Conservation (phyloP, 2,329 filamentous ascomycete genomes). For the Arachnopeziza araneosa region DNA sequence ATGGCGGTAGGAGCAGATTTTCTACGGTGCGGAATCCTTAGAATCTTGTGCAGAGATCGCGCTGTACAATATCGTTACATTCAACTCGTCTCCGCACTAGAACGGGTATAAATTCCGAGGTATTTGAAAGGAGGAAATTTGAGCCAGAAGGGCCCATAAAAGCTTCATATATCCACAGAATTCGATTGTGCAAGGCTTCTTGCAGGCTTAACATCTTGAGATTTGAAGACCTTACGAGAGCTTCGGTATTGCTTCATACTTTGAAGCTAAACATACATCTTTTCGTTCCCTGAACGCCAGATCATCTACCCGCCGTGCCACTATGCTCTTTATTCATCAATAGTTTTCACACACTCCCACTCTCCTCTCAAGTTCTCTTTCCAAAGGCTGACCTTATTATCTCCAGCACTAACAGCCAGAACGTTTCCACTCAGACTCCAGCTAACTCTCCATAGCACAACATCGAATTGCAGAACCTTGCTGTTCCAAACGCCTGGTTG, state of each 20-base stretch:
- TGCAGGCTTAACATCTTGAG: not conserved
- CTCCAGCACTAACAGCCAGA: conserved; percentile 83
- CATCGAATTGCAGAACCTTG: conserved; percentile 82
- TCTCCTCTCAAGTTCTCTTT: conserved; percentile 96
- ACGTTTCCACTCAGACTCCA: conserved; percentile 98
- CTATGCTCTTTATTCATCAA: conserved; percentile 65
- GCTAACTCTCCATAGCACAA: conserved; percentile 90
- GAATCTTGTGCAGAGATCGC: too few species aligned
- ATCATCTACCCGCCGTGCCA: too few species aligned
- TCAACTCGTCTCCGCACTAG: too few species aligned
- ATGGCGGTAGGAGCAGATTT: too few species aligned
- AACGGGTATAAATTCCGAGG: too few species aligned
- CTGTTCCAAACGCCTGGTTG: conserved; percentile 71
- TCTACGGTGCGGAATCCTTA: too few species aligned
- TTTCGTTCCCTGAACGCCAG: not conserved
- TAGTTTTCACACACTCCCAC: conserved; percentile 96
- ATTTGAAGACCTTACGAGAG: too few species aligned
- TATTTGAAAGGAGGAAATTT: too few species aligned
- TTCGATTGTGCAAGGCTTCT: not conserved
- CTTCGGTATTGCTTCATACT: not conserved
- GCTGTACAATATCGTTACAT: too few species aligned
- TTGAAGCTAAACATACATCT: not conserved
- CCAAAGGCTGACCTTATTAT: conserved; percentile 97
- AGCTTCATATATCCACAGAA: too few species aligned
- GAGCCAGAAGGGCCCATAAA: too few species aligned